Conservation (phyloP, 2,329 filamentous ascomycete genomes). For the Fusarium oligoseptatum region DNA sequence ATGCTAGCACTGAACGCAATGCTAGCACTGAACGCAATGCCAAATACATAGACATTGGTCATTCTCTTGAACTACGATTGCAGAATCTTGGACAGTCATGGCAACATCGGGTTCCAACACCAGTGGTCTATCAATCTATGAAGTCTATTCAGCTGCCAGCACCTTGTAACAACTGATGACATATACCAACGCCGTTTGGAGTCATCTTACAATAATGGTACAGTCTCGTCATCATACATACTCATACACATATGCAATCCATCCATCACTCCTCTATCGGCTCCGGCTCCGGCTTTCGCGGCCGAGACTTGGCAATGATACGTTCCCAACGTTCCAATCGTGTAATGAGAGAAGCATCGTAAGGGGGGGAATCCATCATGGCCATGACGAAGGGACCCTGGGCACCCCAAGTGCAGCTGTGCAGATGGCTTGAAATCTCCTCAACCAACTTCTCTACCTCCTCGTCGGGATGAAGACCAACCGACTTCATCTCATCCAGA, state of each 20-base stretch:
- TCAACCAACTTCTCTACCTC: slow-evolving; percentile 46
- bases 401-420: slow-evolving; percentile 52
- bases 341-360: slow-evolving; percentile 45
- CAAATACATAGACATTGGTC: too few relatives aligned
- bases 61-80: neutral
- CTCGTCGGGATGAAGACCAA: slow-evolving; percentile 70
- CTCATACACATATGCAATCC: neutral
- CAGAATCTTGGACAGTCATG: neutral
- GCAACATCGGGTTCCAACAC: neutral
- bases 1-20: too few relatives aligned
- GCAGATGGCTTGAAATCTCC: slow-evolving; percentile 51
- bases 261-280: neutral
- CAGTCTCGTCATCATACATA: neutral
- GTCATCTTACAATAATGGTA: slow-evolving; percentile 9
- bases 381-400: slow-evolving; percentile 56
- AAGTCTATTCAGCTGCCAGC: neutral
- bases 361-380: slow-evolving; percentile 54
- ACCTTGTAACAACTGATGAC: neutral
- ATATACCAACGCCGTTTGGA: neutral
- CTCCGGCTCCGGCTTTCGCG: neutral
- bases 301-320: slow-evolving; percentile 16
- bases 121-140: neutral
- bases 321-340: slow-evolving; percentile 37
- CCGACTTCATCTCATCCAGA: slow-evolving; percentile 75
- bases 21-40: too few relatives aligned